Evolutionary conservation across 2,329 filamentous ascomycete genomes (phyloP).

Genomic region (Periconia sp.): DNA sequence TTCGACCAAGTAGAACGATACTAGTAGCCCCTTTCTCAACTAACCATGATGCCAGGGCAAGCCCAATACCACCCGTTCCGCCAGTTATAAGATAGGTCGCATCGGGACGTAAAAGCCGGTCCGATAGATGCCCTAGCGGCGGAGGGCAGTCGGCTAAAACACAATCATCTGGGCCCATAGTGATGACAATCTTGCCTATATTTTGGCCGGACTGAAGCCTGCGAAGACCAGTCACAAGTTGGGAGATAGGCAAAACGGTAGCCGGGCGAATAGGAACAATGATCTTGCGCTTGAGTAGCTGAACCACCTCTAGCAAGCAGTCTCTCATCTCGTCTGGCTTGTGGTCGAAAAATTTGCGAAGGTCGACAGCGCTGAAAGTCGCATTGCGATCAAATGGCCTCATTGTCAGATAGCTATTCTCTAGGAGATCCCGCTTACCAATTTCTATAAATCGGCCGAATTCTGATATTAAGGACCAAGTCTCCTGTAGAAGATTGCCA

Average conservation of each 20-base stretch:
- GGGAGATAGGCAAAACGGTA: not conserved
- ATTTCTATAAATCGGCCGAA: too few relatives aligned
- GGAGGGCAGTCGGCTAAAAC: not conserved
- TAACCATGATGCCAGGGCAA: not conserved
- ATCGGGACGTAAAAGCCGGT: not conserved
- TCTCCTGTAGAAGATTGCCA: too few relatives aligned
- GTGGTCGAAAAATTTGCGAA: not conserved
- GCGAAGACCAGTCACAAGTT: constrained; percentile 4
- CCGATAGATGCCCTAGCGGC: not conserved
- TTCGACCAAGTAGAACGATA: not conserved
- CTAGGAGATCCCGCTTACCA: too few relatives aligned
- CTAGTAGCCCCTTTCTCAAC: not conserved
- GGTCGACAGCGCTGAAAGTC: not conserved
- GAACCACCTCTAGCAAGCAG: not conserved
- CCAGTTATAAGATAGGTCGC: constrained; percentile 1
- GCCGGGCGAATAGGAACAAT: not conserved
- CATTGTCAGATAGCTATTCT: too few relatives aligned
- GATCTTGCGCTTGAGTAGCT: not conserved
- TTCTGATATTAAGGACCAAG: too few relatives aligned
- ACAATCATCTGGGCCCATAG: not conserved
- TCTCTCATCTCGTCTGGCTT: not conserved
- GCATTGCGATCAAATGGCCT: too few relatives aligned
- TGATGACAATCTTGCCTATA: constrained; percentile 2
- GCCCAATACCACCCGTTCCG: constrained; percentile 1
- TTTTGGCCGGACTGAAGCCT: constrained; percentile 8